Conservation (phyloP, 2,329 filamentous ascomycete genomes). For the Aquanectria penicillioides region DNA sequence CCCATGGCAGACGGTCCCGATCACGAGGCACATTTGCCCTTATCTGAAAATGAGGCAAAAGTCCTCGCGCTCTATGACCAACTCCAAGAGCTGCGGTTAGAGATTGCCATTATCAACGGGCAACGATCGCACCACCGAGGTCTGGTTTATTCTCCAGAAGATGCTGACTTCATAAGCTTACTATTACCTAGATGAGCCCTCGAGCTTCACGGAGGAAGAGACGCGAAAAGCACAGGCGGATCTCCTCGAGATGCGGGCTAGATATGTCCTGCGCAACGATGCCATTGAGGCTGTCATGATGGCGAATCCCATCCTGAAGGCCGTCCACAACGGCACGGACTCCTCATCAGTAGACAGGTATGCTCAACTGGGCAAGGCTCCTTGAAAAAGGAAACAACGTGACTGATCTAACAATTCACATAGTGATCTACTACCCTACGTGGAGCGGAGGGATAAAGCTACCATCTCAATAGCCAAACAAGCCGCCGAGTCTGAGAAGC, state of each 20-base stretch:
- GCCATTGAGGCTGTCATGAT: constrained; percentile 75
- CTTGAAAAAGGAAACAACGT: too few relatives aligned
- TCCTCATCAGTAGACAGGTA: constrained; percentile 76
- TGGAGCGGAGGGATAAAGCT: constrained; percentile 74
- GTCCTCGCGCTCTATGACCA: constrained; percentile 77
- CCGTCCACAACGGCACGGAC: constrained; percentile 75
- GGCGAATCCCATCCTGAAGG: constrained; percentile 80
- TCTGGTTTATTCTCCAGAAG: constrained; percentile 31
- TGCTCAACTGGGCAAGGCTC: constrained; percentile 14
- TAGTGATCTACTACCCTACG: constrained; percentile 73
- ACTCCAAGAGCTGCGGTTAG: constrained; percentile 75
- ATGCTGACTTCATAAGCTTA: constrained; percentile 22
- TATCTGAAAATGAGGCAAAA: constrained; percentile 73
- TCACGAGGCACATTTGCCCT: constrained; percentile 56
- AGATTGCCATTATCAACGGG: constrained; percentile 73
- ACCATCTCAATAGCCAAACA: constrained; percentile 71
- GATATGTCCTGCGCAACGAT: constrained; percentile 75
- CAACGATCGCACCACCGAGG: constrained; percentile 51
- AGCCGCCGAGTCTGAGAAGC: constrained; percentile 60
- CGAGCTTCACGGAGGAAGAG: constrained; percentile 58
- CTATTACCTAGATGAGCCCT: constrained; percentile 26
- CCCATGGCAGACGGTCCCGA: constrained; percentile 39
- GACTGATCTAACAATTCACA: constrained; percentile 20
- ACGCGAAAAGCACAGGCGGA: constrained; percentile 69
- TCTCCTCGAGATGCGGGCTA: constrained; percentile 75